Percentiles rank a stretch among this genome's conserved stretches.
phyloP scores from a whole-genome alignment of 1,284 basidiomycete species.

The Lentinula novae-zelandiae region DNA sequence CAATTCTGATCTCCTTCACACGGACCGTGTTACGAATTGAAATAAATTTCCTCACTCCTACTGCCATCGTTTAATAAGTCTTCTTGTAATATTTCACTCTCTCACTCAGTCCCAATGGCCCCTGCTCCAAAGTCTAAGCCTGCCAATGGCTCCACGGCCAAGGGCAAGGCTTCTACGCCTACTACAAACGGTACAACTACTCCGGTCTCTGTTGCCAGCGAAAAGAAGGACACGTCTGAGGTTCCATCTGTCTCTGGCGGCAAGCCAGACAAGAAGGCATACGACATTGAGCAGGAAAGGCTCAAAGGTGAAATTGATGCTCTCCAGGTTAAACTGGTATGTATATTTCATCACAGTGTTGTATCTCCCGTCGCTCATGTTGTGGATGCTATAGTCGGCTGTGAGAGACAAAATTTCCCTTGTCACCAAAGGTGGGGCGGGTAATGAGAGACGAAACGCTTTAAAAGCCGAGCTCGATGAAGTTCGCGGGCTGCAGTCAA shows the following conservation, averaged over 20 bases:
- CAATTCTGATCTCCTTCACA: neutral
- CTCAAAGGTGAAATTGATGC: constrained; percentile 82
- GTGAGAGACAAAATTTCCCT: constrained; percentile 79
- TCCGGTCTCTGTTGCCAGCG: constrained; percentile 33
- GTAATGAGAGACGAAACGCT: constrained; percentile 69
- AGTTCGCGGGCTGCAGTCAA: constrained; percentile 80
- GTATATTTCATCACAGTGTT: constrained; percentile 27
- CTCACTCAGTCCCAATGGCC: constrained; percentile 35
- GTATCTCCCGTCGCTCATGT: neutral
- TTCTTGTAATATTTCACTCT: constrained; percentile 21
- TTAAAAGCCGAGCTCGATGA: constrained; percentile 83
- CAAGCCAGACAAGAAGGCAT: constrained; percentile 78
- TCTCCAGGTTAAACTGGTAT: constrained; percentile 75
- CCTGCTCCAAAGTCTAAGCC: constrained; percentile 48
- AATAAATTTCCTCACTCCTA: constrained; percentile 24
- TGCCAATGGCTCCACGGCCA: constrained; percentile 39
- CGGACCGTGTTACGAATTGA: constrained; percentile 14
- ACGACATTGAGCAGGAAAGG: constrained; percentile 81
- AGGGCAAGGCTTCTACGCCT: constrained; percentile 31
- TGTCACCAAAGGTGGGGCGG: constrained; percentile 54
- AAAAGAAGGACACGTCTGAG: constrained; percentile 44
- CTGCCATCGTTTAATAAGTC: constrained; percentile 21
- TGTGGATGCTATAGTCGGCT: constrained; percentile 48
- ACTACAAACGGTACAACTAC: constrained; percentile 47
- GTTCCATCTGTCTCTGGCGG: constrained; percentile 35